A percentile compares a stretch with the other conserved stretches of the same genome.
Conservation (phyloP, 306 rosid genomes). For the Cucumis hystrix region DNA sequence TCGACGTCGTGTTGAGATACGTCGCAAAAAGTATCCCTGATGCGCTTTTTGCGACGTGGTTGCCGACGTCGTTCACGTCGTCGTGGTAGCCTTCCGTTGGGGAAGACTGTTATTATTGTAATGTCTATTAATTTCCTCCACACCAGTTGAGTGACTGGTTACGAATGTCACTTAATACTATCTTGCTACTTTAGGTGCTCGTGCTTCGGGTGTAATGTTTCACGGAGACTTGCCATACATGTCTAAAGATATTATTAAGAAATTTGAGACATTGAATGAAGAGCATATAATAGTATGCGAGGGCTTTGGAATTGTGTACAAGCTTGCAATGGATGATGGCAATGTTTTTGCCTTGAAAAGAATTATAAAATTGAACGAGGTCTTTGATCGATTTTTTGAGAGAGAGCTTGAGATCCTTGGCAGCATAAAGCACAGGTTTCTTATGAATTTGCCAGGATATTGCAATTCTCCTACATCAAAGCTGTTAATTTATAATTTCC, state of each 20-base stretch:
- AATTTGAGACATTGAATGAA: constrained; percentile 80
- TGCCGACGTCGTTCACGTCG: too few species aligned
- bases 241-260: constrained; percentile 89
- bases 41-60: too few species aligned
- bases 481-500: constrained; percentile 84
- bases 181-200: constrained; percentile 56
- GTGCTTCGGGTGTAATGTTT: constrained; percentile 93
- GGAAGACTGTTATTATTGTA: too few species aligned
- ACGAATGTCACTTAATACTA: constrained; percentile 11
- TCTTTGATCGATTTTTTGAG: constrained; percentile 92
- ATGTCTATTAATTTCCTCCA: not conserved
- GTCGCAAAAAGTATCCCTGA: too few species aligned
- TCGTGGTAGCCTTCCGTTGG: too few species aligned
- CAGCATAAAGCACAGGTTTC: constrained; percentile 87
- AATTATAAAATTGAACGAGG: constrained; percentile 80
- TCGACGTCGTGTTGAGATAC: too few species aligned
- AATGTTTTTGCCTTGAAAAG: constrained; percentile 85
- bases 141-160: constrained; percentile 4
- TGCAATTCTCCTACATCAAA: constrained; percentile 96
- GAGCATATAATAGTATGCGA: constrained; percentile 86
- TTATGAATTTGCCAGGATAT: constrained; percentile 93
- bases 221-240: constrained; percentile 99
- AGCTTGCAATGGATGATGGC: constrained; percentile 98
- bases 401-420: constrained; percentile 98
- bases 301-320: constrained; percentile 93